Base-by-base conservation (phyloP, 768 basidiomycete genomes). In the Hypsizygus marmoreus region DNA sequence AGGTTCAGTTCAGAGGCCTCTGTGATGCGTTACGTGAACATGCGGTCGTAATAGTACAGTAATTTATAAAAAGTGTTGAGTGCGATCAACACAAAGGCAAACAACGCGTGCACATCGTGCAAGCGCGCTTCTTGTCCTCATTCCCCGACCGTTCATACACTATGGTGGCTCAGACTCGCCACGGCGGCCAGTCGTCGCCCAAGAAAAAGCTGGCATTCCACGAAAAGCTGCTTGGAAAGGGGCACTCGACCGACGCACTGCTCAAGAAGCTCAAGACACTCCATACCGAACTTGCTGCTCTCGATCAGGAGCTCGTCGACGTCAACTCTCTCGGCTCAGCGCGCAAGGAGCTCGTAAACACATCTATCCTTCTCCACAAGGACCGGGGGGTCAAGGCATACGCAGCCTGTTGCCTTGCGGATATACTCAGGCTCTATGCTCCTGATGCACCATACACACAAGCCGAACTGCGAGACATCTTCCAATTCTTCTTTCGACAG, bases 391-490 rank as follows among this genome's bases (percentile, higher is more conserved):
- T 99, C 54, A 98, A 97, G 66, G 95, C 95, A 0, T 95, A 89
- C 57, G 82, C 88, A 4, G 93, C 93, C 0, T 95, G 92, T 66
- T 98, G 94, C 68, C 77, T 99, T 28, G 94, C 94, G 1, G 95
- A 99, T 64, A 76, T 98, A 43, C 82, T 99, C 48, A 72, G 93
- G 32, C 79, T 98, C 29, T 97, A 92, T 64, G 97, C 97, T 1
- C 97, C 97, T 1, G 93, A 98, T 65, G 95, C 97, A 17, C 97
- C 97, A 10, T 98, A 95, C 63, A 95, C 86, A 11, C 84, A 86
- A 39, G 68, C 77, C 37, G 91, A 97, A 64, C 81, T 98, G 26
- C 78, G 90, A 73, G 93, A 97, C 66, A 95, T 98, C 62, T 99
- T 99, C 68, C 84, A 93, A 57, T 98, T 99, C 76, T 91, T 98